phyloP scores from a whole-genome alignment of 192 early-diverging fungal species.

The Haplosporangium gracile region DNA sequence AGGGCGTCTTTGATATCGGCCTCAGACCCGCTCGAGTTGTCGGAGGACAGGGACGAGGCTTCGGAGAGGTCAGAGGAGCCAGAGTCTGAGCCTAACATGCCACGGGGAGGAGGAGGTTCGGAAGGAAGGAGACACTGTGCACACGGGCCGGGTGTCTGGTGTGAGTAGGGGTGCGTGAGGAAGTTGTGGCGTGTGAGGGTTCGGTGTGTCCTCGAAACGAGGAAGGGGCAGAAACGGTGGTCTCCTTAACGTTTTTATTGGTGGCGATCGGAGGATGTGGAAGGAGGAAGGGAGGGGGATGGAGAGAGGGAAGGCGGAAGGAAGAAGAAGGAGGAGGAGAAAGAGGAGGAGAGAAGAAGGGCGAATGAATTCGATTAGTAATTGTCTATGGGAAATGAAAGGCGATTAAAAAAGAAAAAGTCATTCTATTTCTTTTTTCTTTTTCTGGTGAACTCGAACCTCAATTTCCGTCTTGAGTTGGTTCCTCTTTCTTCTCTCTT shows the following conservation, averaged over 20 bases:
- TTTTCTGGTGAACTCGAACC: background rate
- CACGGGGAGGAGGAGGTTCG: background rate
- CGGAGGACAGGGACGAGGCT: conserved; percentile 43
- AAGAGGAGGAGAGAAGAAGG: background rate
- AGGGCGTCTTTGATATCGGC: background rate
- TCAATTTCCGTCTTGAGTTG: background rate
- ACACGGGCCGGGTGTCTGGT: background rate
- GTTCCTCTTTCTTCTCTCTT: no score
- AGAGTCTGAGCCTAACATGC: conserved; percentile 51
- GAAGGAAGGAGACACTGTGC: background rate
- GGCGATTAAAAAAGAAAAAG: background rate
- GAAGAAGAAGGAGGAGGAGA: background rate
- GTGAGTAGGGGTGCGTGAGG: background rate
- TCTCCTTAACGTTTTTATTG: background rate
- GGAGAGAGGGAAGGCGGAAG: background rate
- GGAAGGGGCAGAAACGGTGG: background rate
- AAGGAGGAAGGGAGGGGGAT: background rate
- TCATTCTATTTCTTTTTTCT: background rate
- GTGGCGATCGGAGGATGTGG: background rate
- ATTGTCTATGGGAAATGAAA: background rate
- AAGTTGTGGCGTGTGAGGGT: background rate
- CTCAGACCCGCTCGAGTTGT: conserved; percentile 51
- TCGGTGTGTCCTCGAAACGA: background rate
- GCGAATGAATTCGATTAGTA: background rate
- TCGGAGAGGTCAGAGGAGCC: conserved; percentile 55